Evolutionary conservation across 352 stramenopile species (phyloP).

Genomic region (Globisporangium cystogenes): DNA sequence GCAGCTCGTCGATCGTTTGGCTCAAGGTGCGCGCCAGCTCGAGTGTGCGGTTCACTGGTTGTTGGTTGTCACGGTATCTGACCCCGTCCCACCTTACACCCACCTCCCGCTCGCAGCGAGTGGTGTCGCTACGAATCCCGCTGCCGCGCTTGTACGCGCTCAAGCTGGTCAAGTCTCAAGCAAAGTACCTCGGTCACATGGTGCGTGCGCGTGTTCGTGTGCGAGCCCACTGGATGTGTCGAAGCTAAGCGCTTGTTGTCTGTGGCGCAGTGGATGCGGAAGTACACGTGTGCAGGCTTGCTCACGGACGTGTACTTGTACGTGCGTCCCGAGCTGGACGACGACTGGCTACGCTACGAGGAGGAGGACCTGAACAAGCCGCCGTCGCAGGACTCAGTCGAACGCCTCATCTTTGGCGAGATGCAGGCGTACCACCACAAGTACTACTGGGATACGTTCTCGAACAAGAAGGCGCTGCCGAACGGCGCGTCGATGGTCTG

Average conservation of each 20-base stretch:
- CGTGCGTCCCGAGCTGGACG: slow-evolving; percentile 68
- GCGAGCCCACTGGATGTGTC: too few relatives aligned
- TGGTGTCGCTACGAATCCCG: slow-evolving; percentile 62
- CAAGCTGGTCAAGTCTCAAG: slow-evolving; percentile 84
- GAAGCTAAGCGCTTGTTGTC: too few relatives aligned
- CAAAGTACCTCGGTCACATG: slow-evolving; percentile 75
- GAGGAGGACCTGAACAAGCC: slow-evolving; percentile 75
- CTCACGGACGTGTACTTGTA: slow-evolving; percentile 77
- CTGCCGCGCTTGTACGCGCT: slow-evolving; percentile 67
- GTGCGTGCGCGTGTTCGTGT: slow-evolving; percentile 15
- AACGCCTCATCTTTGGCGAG: slow-evolving; percentile 76
- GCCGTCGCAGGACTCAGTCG: slow-evolving; percentile 57
- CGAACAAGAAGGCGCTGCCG: slow-evolving; percentile 40
- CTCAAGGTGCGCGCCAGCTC: slow-evolving; percentile 38
- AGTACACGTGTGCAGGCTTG: slow-evolving; percentile 77
- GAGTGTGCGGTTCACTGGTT: background rate
- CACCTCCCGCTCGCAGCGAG: slow-evolving; percentile 28
- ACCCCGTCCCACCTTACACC: background rate
- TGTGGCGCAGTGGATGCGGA: slow-evolving; percentile 60
- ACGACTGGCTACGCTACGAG: slow-evolving; percentile 79
- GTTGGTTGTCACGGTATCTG: background rate
- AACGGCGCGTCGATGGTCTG: slow-evolving; percentile 42
- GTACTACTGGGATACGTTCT: slow-evolving; percentile 69
- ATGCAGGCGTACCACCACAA: slow-evolving; percentile 87
- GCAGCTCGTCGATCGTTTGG: slow-evolving; percentile 73